Conservation (phyloP, 208 protist genomes). For the Leishmania mexicana region DNA sequence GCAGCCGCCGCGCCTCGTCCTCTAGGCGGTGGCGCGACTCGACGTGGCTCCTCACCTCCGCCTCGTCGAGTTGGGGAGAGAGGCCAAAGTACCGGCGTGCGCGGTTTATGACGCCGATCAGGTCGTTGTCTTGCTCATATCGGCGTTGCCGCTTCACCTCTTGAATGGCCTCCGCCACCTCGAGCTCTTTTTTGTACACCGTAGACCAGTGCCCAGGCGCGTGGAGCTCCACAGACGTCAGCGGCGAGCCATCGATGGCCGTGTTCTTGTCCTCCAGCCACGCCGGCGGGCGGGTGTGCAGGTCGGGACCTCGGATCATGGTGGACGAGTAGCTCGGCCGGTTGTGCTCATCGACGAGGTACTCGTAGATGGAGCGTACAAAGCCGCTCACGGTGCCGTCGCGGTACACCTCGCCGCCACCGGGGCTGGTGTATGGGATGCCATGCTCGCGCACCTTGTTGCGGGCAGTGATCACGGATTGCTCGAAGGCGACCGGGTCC, state of each 20-base stretch:
- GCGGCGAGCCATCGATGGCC: conserved; percentile 70
- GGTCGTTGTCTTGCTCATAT: conserved; percentile 58
- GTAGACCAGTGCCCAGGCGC: conserved; percentile 44
- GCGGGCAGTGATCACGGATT: background rate
- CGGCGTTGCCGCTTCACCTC: conserved; percentile 58
- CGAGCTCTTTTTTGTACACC: conserved; percentile 72
- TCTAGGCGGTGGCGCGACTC: conserved; percentile 42
- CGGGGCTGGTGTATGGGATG: conserved; percentile 30
- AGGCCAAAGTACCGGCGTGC: conserved; percentile 52
- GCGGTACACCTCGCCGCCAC: conserved; percentile 27
- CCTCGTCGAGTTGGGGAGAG: conserved; percentile 54
- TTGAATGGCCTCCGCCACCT: conserved; percentile 69
- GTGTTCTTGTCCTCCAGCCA: conserved; percentile 86
- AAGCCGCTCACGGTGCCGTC: conserved; percentile 14
- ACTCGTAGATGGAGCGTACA: conserved; percentile 17
- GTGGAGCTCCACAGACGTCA: conserved; percentile 48
- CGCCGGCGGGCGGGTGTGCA: conserved; percentile 62
- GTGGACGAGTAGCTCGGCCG: conserved; percentile 14
- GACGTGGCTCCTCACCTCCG: conserved; percentile 37
- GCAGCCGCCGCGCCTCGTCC: conserved; percentile 32
- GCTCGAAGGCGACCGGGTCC: background rate
- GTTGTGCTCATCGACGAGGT: conserved; percentile 30
- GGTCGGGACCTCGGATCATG: conserved; percentile 38
- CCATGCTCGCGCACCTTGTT: conserved; percentile 5
- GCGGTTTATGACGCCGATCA: conserved; percentile 50